Percentiles rank a stretch among this genome's conserved stretches.
Evolutionary conservation across 176 grass and related monocot genomes (phyloP).

Genomic region (Aechmea fasciata): DNA sequence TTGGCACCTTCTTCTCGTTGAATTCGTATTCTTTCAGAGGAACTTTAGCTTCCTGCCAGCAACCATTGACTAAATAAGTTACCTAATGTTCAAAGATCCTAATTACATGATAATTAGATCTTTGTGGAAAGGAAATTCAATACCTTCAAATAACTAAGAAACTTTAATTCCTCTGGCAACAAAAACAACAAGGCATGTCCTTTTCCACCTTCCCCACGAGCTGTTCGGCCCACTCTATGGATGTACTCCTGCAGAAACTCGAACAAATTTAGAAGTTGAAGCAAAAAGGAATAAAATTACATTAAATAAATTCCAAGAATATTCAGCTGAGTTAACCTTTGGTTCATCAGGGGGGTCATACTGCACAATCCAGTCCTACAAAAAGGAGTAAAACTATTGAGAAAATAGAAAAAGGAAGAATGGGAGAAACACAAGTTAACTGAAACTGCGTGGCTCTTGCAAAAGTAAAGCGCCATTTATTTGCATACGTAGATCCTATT

Average conservation of each 20-base stretch:
- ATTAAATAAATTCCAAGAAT: not conserved
- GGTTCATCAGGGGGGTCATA: slow-evolving; percentile 98
- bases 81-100: not conserved
- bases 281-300: slow-evolving; percentile 5
- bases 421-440: not conserved
- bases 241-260: slow-evolving; percentile 79
- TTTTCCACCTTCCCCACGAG: slow-evolving; percentile 83
- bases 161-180: slow-evolving; percentile 74
- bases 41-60: slow-evolving; percentile 75
- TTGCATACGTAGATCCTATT: too few relatives aligned
- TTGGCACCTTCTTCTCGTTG: slow-evolving; percentile 70
- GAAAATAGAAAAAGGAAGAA: not conserved
- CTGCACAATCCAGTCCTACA: slow-evolving; percentile 95
- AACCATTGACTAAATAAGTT: not conserved
- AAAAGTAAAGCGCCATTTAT: too few relatives aligned
- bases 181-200: slow-evolving; percentile 81
- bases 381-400: slow-evolving; percentile 1
- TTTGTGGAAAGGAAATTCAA: not conserved
- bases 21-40: slow-evolving; percentile 79
- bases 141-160: slow-evolving; percentile 89
- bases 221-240: slow-evolving; percentile 89
- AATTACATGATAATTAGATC: not conserved
- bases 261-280: slow-evolving; percentile 12
- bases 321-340: slow-evolving; percentile 45
- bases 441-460: too few relatives aligned